Percentiles rank a stretch among this genome's conserved stretches.
Conservation (phyloP, 176 grass and related monocot species). For the Oryza glumipatula region DNA sequence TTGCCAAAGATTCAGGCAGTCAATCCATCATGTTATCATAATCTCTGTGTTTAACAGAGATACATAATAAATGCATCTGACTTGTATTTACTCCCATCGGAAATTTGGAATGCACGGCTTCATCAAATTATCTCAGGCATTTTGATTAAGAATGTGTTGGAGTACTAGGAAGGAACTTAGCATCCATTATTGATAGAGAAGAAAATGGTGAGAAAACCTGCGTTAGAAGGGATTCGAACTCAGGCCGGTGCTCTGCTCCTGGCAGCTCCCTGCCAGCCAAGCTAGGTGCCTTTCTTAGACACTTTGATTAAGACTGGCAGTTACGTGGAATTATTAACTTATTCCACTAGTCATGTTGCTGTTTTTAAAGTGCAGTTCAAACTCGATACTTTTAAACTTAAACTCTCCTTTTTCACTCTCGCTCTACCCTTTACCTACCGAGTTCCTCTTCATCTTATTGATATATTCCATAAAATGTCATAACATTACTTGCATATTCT, state of each 20-base stretch:
- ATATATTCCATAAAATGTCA: conserved; percentile 18
- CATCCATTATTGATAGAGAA: too few species aligned
- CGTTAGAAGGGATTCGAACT: too few species aligned
- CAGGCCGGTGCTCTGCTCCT: too few species aligned
- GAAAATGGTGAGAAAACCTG: too few species aligned
- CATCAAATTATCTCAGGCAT: not conserved
- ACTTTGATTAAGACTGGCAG: not conserved
- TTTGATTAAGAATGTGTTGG: not conserved
- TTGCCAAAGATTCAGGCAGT: not conserved
- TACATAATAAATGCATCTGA: not conserved
- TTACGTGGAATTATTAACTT: not conserved
- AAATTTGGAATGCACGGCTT: not conserved
- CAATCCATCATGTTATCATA: not conserved
- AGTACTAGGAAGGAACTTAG: too few species aligned
- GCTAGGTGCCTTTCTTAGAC: too few species aligned
- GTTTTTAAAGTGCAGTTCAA: conserved; percentile 11
- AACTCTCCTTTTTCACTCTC: not conserved
- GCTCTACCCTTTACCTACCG: not conserved
- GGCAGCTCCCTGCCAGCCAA: too few species aligned
- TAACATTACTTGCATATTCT: not conserved
- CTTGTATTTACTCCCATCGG: not conserved
- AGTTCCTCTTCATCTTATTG: not conserved
- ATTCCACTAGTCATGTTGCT: conserved; percentile 5
- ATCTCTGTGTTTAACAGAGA: not conserved
- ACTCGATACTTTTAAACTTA: not conserved